A percentile compares a stretch with the other conserved stretches of the same genome.
phyloP scores from a whole-genome alignment of 345 rosid genomes.

The Aquilaria yunnanensis region DNA sequence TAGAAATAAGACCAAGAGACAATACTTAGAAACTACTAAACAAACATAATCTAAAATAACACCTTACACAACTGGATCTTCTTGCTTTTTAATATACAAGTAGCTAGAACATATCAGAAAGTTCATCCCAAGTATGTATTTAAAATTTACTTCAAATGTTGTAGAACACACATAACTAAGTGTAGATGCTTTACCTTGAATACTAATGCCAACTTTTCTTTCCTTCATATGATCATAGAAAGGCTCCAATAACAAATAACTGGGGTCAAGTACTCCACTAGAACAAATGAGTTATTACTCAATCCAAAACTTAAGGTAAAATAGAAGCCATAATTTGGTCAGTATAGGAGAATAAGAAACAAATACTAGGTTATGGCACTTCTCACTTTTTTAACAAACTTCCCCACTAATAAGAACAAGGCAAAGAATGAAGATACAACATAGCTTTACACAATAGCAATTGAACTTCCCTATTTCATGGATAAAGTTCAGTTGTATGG shows the following conservation, averaged over 20 bases:
- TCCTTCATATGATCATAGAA: conserved; percentile 51
- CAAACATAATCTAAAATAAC: not conserved
- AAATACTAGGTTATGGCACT: not conserved
- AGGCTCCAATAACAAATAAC: conserved; percentile 86
- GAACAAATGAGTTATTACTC: conserved; percentile 15
- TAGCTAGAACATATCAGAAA: no score
- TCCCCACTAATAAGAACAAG: conserved; percentile 33
- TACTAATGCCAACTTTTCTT: conserved; percentile 57
- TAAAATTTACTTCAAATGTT: not conserved
- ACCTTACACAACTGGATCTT: no score
- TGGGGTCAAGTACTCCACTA: conserved; percentile 71
- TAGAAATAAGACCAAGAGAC: not conserved
- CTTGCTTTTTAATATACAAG: no score
- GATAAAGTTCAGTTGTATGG: conserved; percentile 17
- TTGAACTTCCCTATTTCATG: conserved; percentile 39
- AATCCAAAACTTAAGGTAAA: no score
- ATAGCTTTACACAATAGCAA: conserved; percentile 34
- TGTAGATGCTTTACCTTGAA: conserved; percentile 46
- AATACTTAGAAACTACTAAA: not conserved
- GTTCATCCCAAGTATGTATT: no score
- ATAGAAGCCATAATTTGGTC: not conserved
- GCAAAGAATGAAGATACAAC: conserved; percentile 40
- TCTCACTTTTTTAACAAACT: conserved; percentile 51
- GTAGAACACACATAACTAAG: not conserved
- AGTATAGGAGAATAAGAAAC: no score